Percentiles rank a stretch among this genome's conserved stretches.
Evolutionary conservation across 768 basidiomycete genomes (phyloP).

Genomic region (Exidia glandulosa): DNA sequence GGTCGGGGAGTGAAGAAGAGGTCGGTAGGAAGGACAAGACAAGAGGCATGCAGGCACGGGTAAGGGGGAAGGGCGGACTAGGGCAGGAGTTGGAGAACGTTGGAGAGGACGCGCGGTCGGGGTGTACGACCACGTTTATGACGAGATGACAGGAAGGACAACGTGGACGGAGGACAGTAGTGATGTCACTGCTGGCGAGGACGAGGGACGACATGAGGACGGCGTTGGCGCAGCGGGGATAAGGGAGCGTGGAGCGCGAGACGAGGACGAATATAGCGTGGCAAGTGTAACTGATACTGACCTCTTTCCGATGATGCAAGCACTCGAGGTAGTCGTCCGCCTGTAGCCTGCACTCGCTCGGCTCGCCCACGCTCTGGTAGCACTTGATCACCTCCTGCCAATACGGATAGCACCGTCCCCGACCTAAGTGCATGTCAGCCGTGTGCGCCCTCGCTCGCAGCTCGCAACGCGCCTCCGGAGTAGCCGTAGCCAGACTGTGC

Average conservation of each 20-base stretch:
- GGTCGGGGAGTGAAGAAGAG: too few species aligned
- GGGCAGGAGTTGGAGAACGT: too few species aligned
- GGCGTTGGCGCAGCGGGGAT: not conserved
- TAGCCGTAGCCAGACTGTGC: constrained; percentile 55
- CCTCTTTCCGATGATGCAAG: constrained; percentile 82
- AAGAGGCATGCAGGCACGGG: too few species aligned
- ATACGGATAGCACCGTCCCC: constrained; percentile 77
- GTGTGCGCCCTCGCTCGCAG: not conserved
- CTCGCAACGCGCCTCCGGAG: constrained; percentile 39
- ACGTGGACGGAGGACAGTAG: too few species aligned
- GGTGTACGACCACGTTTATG: too few species aligned
- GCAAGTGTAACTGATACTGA: too few species aligned
- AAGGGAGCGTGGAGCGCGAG: not conserved
- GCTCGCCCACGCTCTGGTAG: constrained; percentile 70
- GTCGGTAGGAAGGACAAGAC: too few species aligned
- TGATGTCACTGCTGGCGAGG: too few species aligned
- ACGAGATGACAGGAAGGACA: too few species aligned
- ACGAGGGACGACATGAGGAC: too few species aligned
- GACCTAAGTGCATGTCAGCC: constrained; percentile 38
- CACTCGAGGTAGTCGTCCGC: constrained; percentile 88
- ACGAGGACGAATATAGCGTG: not conserved
- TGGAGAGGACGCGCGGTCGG: too few species aligned
- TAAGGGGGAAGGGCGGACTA: too few species aligned
- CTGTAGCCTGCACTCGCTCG: constrained; percentile 56
- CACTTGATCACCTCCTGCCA: constrained; percentile 95